A percentile compares a stretch with the other conserved stretches of the same genome.
Evolutionary conservation across 257 asterid genomes (phyloP).

Genomic region (Solanum microdontum): DNA sequence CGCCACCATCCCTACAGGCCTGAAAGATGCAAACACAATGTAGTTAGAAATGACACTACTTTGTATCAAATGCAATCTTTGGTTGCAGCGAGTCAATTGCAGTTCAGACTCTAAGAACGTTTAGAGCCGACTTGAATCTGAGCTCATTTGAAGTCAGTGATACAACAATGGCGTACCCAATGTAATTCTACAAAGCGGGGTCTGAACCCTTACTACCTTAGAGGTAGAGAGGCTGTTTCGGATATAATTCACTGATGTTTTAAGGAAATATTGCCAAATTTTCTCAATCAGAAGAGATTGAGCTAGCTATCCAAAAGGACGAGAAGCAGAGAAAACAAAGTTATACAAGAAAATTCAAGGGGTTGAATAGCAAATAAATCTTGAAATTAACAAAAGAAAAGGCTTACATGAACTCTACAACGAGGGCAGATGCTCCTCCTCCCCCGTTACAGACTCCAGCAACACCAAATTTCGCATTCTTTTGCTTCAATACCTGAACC

Average conservation of each 20-base stretch:
- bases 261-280: not conserved
- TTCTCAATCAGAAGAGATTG: not conserved
- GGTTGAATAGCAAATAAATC: not conserved
- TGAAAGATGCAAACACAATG: conserved; percentile 14
- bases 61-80: not conserved
- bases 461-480: conserved; percentile 67
- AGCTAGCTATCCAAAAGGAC: not conserved
- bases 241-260: not conserved
- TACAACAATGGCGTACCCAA: not conserved
- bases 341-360: not conserved
- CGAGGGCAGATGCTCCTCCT: conserved; percentile 94
- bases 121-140: not conserved
- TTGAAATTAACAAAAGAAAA: conserved; percentile 13
- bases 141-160: not conserved
- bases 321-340: not conserved
- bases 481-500: conserved; percentile 64
- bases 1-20: conserved; percentile 21
- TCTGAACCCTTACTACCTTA: not conserved
- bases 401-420: conserved; percentile 53
- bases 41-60: not conserved
- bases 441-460: conserved; percentile 95
- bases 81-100: not conserved
- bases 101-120: not conserved
- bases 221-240: not conserved
- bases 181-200: not conserved